These are phyloP conservation scores for Ulmus americana DNA, from an alignment of 331 rosid species.

Conservation along the genomic window DNA sequence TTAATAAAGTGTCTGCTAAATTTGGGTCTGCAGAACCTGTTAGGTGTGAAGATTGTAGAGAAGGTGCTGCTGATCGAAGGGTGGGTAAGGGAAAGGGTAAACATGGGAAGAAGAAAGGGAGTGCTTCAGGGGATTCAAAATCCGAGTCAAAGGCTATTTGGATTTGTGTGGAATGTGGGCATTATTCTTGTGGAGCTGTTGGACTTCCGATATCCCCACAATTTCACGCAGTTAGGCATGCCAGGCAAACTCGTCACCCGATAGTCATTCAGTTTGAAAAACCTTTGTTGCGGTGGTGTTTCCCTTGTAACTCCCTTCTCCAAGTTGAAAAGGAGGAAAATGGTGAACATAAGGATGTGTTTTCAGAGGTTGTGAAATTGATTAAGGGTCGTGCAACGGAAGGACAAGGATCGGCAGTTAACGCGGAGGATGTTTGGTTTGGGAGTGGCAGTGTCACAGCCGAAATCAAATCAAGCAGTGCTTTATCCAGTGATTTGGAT, in stretches of 20 bases:
- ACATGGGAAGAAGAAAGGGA: conserved; percentile 64
- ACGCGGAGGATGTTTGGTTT: conserved; percentile 42
- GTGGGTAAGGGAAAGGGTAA: conserved; percentile 58
- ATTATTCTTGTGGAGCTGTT: conserved; percentile 71
- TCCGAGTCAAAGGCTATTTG: conserved; percentile 65
- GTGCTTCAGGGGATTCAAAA: conserved; percentile 46
- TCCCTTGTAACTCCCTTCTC: conserved; percentile 54
- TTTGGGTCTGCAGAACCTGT: conserved; percentile 36
- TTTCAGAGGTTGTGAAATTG: conserved; percentile 54
- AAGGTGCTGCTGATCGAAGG: conserved; percentile 52
- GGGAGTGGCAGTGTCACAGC: conserved; percentile 43
- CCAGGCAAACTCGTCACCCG: conserved; percentile 58
- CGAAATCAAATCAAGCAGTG: conserved; percentile 46
- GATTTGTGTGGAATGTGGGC: conserved; percentile 89
- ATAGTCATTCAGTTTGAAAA: conserved; percentile 57
- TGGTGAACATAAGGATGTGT: conserved; percentile 41
- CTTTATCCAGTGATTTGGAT: conserved; percentile 25
- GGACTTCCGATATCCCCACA: conserved; percentile 64
- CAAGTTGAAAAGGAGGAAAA: conserved; percentile 56
- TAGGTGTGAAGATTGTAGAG: conserved; percentile 72
- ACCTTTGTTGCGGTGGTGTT: conserved; percentile 88
- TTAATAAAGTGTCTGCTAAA: conserved; percentile 46
- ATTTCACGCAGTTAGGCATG: conserved; percentile 57
- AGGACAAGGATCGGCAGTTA: conserved; percentile 31
- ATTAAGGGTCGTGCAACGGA: conserved; percentile 39